Evolutionary conservation across 805 yeast species (phyloP).

Genomic region (Cyberlindnera bimundalis): DNA sequence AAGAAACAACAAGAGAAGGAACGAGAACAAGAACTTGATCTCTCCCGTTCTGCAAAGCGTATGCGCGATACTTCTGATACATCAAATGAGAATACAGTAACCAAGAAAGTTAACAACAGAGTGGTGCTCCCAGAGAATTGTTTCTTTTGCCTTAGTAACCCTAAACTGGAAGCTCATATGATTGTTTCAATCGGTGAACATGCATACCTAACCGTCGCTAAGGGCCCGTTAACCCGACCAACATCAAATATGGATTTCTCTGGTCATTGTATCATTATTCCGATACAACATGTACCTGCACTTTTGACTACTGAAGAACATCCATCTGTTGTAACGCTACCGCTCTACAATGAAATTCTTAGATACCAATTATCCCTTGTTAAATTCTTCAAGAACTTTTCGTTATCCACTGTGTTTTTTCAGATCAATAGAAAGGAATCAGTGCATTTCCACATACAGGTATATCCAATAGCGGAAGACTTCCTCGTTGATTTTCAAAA

Average conservation of each 20-base stretch:
- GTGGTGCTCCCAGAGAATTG: slow-evolving; percentile 59
- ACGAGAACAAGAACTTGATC: slow-evolving; percentile 11
- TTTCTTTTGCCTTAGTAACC: slow-evolving; percentile 81
- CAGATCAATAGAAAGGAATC: slow-evolving; percentile 63
- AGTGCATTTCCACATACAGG: slow-evolving; percentile 75
- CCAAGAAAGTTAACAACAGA: slow-evolving; percentile 23
- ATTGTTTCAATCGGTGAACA: slow-evolving; percentile 68
- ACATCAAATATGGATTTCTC: slow-evolving; percentile 51
- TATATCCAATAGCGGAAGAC: slow-evolving; percentile 61
- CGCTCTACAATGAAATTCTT: slow-evolving; percentile 41
- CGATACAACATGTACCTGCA: slow-evolving; percentile 68
- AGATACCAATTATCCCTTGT: slow-evolving; percentile 47
- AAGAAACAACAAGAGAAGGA: slow-evolving; percentile 1
- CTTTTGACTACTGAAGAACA: slow-evolving; percentile 26
- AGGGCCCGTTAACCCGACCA: slow-evolving; percentile 74
- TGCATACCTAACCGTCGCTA: slow-evolving; percentile 72
- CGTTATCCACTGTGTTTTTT: slow-evolving; percentile 56
- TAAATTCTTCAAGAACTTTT: slow-evolving; percentile 41
- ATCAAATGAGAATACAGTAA: slow-evolving; percentile 6
- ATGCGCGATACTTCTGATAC: slow-evolving; percentile 10
- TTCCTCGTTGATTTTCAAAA: slow-evolving; percentile 41
- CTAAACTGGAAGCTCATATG: slow-evolving; percentile 75
- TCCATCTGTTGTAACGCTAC: slow-evolving; percentile 27
- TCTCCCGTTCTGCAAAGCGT: slow-evolving; percentile 7
- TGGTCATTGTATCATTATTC: slow-evolving; percentile 80